Conservation (phyloP, 176 grass and related monocot genomes). For the Ananas comosus region DNA sequence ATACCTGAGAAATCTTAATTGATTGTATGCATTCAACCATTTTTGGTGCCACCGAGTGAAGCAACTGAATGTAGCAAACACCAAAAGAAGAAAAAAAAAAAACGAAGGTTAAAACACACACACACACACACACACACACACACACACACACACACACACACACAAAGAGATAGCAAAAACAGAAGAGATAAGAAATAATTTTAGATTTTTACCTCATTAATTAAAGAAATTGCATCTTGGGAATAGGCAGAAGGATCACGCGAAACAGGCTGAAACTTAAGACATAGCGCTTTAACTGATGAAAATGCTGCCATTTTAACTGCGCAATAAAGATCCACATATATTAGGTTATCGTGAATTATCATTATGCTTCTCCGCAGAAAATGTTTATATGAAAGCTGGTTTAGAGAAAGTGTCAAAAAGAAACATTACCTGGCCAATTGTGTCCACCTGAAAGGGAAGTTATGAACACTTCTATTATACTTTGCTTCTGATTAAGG, state of each 20-base stretch:
- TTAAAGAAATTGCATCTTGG: slow-evolving; percentile 36
- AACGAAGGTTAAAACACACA: neutral
- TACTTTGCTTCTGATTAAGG: slow-evolving; percentile 49
- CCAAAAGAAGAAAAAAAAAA: slow-evolving; percentile 30
- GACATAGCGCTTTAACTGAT: slow-evolving; percentile 77
- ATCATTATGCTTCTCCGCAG: neutral
- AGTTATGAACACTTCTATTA: slow-evolving; percentile 60
- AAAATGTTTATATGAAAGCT: neutral
- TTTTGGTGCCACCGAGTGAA: slow-evolving; percentile 54
- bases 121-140: slow-evolving; percentile 12
- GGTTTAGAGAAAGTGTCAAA: slow-evolving; percentile 3
- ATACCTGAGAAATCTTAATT: slow-evolving; percentile 89
- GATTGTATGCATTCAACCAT: slow-evolving; percentile 55
- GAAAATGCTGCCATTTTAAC: slow-evolving; percentile 85
- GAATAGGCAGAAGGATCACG: slow-evolving; percentile 27
- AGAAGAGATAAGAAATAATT: neutral
- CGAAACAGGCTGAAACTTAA: slow-evolving; percentile 36
- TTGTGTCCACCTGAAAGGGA: slow-evolving; percentile 63
- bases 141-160: slow-evolving; percentile 1
- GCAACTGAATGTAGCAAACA: slow-evolving; percentile 41
- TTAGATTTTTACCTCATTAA: slow-evolving; percentile 54
- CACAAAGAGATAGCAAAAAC: neutral
- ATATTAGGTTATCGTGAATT: slow-evolving; percentile 3
- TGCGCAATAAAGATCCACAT: slow-evolving; percentile 28
- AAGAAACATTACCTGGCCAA: slow-evolving; percentile 60